phyloP scores from a whole-genome alignment of 2,329 filamentous ascomycete species.

The Pyrenochaeta sp. region DNA sequence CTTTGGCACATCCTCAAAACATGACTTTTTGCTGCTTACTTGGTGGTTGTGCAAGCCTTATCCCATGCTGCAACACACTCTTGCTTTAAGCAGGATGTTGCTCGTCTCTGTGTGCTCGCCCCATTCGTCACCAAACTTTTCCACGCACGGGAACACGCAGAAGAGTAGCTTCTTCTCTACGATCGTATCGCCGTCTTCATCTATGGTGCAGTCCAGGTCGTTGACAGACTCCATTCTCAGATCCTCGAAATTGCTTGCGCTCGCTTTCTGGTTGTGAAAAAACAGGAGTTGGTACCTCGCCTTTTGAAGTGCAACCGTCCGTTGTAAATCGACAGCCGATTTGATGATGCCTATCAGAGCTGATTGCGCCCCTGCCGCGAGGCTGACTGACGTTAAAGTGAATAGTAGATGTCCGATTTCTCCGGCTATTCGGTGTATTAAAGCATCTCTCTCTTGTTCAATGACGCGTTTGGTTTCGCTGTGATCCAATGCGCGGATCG shows the following conservation, averaged over 20 bases:
- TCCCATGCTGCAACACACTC: conserved; percentile 34
- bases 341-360: conserved; percentile 32
- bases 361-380: conserved; percentile 23
- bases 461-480: conserved; percentile 16
- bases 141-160: conserved; percentile 43
- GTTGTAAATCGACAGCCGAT: conserved; percentile 33
- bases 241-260: conserved; percentile 24
- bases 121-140: conserved; percentile 39
- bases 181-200: conserved; percentile 29
- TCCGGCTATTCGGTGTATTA: conserved; percentile 24
- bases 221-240: conserved; percentile 42
- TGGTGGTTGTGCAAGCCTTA: not conserved
- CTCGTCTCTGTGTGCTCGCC: conserved; percentile 33
- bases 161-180: conserved; percentile 29
- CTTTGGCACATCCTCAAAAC: conserved; percentile 31
- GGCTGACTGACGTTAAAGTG: conserved; percentile 28
- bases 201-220: conserved; percentile 27
- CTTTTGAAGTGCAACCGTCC: conserved; percentile 38
- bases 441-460: conserved; percentile 12
- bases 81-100: conserved; percentile 41
- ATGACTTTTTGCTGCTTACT: not conserved
- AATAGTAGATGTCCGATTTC: conserved; percentile 33
- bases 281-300: conserved; percentile 37
- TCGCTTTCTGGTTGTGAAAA: conserved; percentile 19
- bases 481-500: conserved; percentile 33